A percentile compares a stretch with the other conserved stretches of the same genome.
Conservation (phyloP, 2,329 filamentous ascomycete genomes). For the Aotearoamyces nothofagi region DNA sequence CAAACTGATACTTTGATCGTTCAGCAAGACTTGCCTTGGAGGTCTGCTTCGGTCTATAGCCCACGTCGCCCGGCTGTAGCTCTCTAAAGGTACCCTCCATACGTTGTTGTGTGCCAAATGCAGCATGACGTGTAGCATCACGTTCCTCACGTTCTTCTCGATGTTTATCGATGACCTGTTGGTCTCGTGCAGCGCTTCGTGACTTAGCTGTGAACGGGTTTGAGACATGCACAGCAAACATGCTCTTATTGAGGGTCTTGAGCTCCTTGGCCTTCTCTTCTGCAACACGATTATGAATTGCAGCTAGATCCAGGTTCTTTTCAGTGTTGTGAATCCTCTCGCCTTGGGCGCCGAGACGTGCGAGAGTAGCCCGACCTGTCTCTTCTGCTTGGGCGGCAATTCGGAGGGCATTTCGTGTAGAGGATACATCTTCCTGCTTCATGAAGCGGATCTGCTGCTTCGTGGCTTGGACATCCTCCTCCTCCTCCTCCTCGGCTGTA, state of each 20-base stretch:
- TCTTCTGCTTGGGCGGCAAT: conserved; percentile 56
- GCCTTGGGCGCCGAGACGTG: conserved; percentile 60
- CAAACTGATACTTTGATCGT: conserved; percentile 61
- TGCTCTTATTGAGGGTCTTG: conserved; percentile 73
- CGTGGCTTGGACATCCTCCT: conserved; percentile 55
- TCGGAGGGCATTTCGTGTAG: conserved; percentile 52
- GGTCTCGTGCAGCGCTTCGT: conserved; percentile 48
- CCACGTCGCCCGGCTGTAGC: conserved; percentile 20
- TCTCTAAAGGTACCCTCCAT: conserved; percentile 35
- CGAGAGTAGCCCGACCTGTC: conserved; percentile 55
- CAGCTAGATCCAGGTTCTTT: conserved; percentile 64
- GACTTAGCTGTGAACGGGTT: conserved; percentile 64
- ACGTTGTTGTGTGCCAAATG: conserved; percentile 33
- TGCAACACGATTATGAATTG: conserved; percentile 60
- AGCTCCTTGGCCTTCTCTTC: conserved; percentile 72
- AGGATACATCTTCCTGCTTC: conserved; percentile 64
- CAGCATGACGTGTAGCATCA: conserved; percentile 43
- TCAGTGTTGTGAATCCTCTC: conserved; percentile 74
- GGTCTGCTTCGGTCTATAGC: conserved; percentile 13
- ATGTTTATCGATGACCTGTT: conserved; percentile 54
- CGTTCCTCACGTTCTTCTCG: conserved; percentile 49
- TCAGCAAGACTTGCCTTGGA: conserved; percentile 33
- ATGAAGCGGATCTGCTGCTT: conserved; percentile 62
- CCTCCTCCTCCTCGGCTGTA: conserved; percentile 62
- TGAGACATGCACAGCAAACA: conserved; percentile 73